Percentiles rank a stretch among this genome's conserved stretches.
These are phyloP conservation scores for Apodospora peruviana DNA, from an alignment of 495 filamentous ascomycete species.

Conservation along the genomic window DNA sequence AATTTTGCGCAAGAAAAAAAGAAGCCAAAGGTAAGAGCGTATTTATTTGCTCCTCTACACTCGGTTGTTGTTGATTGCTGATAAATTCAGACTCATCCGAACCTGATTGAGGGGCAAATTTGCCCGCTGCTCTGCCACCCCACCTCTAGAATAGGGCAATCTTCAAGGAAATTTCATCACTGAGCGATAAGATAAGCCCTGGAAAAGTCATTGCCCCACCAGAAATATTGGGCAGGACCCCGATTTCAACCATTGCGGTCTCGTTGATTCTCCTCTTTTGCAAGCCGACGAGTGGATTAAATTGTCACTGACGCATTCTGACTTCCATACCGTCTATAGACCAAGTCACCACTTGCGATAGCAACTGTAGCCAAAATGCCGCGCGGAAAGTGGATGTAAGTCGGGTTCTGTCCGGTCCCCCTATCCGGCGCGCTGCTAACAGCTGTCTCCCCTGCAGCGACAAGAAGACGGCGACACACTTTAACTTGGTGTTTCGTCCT, in stretches of 20 bases:
- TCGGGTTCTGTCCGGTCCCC: no score
- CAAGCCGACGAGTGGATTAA: neutral
- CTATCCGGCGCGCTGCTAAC: neutral
- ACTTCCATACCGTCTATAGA: neutral
- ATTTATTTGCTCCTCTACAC: neutral
- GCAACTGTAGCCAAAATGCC: conserved; percentile 54
- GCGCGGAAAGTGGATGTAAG: conserved; percentile 86
- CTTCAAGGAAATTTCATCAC: neutral
- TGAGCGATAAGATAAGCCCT: conserved; percentile 27
- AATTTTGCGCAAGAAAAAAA: no score
- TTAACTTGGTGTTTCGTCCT: conserved; percentile 87
- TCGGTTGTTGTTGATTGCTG: no score
- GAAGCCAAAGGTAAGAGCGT: neutral
- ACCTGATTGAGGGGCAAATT: conserved; percentile 37
- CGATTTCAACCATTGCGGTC: neutral
- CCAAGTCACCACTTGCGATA: neutral
- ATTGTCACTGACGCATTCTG: no score
- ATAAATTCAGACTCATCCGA: conserved; percentile 18
- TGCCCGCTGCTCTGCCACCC: conserved; percentile 1
- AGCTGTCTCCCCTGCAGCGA: conserved; percentile 51
- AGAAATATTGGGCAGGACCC: conserved; percentile 25
- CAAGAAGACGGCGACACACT: conserved; percentile 90
- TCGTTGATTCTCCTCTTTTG: no score
- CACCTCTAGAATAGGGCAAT: conserved; percentile 8
- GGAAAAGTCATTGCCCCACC: conserved; percentile 31